Evolutionary conservation across 306 rosid genomes (phyloP), one percentile per base, ranked within the genome.

Genomic region (Cicer bijugum): DNA sequence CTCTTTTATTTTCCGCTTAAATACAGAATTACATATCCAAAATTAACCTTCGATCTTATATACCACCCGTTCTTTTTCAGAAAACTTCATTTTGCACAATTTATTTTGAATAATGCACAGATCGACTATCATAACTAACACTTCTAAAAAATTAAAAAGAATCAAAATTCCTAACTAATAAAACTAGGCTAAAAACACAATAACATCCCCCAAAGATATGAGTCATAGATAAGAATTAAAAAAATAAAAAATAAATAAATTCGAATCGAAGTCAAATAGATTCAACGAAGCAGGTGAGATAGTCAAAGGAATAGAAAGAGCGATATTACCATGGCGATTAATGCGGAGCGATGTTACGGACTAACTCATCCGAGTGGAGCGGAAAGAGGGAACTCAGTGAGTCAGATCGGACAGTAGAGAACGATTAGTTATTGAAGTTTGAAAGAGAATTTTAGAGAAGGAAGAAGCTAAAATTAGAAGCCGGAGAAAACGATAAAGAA

Each of bases 281-380:
- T 85, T 87, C 87, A 88, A 85, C 86, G 76, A 78, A 76, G 82
- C 82, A 43, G 85, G 67, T 75, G 15, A 58, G 65, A 38, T 63
- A 92, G 80, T 81, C 88, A 86, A 83, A 68, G 10, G 68, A 74
- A 66, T 5, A 66, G 6, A 52, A 10, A 60, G 28, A 70, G 55
- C 6, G 12, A 62, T 63, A 51, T 85, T 92, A 95, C 99, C 99
- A 95, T 95, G 89, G 85, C 84, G 90, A 88, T 86, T 84, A 84
- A 74, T 77, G 78, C 84, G 74, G 80, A 16, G 85, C 83, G 93
- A 90, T 87, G 89, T 74, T 81, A 81, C 23, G 80, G 52, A 71
- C 88, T 87, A 91, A 80, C 91, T 90, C 99, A 95, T 95, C 97
- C 97, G 85, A 91, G 84, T 75, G 69, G 62, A 67, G 35, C 19